phyloP scores from a whole-genome alignment of 805 yeast genomes.

The Yarrowia keelungensis region DNA sequence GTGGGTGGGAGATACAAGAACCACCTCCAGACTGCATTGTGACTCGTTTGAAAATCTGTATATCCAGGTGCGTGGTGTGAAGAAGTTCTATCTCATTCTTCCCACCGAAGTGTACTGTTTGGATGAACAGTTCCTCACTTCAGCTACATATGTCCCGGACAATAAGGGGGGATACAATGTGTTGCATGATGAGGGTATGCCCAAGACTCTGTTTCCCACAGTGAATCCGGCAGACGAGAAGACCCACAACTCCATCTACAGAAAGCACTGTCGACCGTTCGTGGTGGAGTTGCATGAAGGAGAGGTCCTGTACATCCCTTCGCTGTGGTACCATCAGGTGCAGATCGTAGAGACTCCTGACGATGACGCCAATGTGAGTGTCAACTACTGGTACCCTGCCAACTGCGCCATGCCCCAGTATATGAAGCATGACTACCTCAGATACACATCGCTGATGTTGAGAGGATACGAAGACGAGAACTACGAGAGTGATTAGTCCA shows the following conservation, averaged over 20 bases:
- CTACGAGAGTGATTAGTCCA: slow-evolving; percentile 40
- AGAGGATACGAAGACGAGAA: slow-evolving; percentile 45
- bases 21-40: slow-evolving; percentile 49
- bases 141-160: slow-evolving; percentile 46
- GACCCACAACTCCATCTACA: slow-evolving; percentile 40
- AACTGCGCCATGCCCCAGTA: slow-evolving; percentile 45
- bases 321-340: slow-evolving; percentile 54
- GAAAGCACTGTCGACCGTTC: slow-evolving; percentile 42
- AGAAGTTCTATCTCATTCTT: slow-evolving; percentile 50
- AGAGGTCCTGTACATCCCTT: slow-evolving; percentile 52
- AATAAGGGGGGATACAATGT: slow-evolving; percentile 43
- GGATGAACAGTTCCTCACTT: slow-evolving; percentile 47
- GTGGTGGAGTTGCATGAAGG: slow-evolving; percentile 50
- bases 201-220: slow-evolving; percentile 49
- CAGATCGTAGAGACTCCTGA: slow-evolving; percentile 42
- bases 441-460: slow-evolving; percentile 43
- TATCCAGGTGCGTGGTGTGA: slow-evolving; percentile 49
- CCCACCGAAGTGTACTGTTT: slow-evolving; percentile 49
- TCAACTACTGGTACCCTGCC: slow-evolving; percentile 50
- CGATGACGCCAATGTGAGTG: slow-evolving; percentile 41
- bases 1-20: slow-evolving; percentile 51
- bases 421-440: slow-evolving; percentile 48
- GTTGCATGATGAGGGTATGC: slow-evolving; percentile 35
- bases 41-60: slow-evolving; percentile 53
- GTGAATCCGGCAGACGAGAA: slow-evolving; percentile 47